These are phyloP conservation scores for Wickerhamiella brachini DNA, from an alignment of 805 yeast genomes.

Conservation along the genomic window DNA sequence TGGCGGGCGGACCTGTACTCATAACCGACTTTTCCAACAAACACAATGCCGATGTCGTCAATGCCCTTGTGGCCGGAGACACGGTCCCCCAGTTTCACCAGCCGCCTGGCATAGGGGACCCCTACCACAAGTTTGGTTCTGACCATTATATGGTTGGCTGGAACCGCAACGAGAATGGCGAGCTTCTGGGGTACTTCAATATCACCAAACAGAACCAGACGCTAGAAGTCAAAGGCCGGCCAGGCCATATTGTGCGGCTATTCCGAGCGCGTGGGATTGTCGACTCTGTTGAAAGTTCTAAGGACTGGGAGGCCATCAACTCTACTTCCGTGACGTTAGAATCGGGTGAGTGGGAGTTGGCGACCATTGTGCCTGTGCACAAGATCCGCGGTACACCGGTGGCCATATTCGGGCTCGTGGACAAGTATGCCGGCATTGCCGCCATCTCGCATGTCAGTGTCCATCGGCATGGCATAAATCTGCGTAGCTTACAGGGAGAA, in stretches of 20 bases:
- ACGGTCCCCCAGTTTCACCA: conserved; percentile 7
- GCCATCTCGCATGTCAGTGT: background rate
- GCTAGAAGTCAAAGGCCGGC: background rate
- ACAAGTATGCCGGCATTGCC: conserved; percentile 11
- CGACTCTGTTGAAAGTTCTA: background rate
- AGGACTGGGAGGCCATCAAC: background rate
- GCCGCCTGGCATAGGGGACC: conserved; percentile 9
- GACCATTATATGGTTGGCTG: conserved; percentile 5
- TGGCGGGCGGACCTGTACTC: conserved; percentile 23
- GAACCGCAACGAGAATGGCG: conserved; percentile 2
- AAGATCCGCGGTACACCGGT: background rate
- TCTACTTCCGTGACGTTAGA: background rate
- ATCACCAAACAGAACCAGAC: background rate
- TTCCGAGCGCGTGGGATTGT: conserved; percentile 2
- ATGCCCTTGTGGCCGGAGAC: conserved; percentile 6
- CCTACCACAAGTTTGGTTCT: conserved; percentile 9
- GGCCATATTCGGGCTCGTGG: conserved; percentile 10
- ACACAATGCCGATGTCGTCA: conserved; percentile 14
- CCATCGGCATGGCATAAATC: background rate
- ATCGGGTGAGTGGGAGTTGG: conserved; percentile 13
- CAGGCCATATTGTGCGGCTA: background rate
- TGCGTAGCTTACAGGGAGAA: background rate
- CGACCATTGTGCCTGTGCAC: conserved; percentile 3
- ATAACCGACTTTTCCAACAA: conserved; percentile 18
- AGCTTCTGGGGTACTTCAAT: conserved; percentile 8